Base-by-base conservation (phyloP, 306 rosid species). In the Heteromeles arbutifolia region DNA sequence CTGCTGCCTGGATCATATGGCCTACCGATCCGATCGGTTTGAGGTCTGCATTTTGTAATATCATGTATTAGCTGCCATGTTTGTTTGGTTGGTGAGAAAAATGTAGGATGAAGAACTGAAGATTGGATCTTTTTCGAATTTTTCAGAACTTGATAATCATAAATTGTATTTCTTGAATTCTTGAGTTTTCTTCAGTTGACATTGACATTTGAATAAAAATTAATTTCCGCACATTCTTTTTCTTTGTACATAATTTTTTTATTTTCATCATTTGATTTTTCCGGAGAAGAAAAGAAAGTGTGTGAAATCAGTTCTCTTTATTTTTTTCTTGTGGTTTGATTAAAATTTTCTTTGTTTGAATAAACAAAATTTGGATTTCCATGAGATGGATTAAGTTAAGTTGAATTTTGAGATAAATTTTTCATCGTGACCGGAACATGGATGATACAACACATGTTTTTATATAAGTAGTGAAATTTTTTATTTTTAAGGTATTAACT, bases 31-130 rank as follows among this genome's bases (percentile, higher is more conserved):
- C 11, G 58, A 18, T 29, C 66, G 50, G 64, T 52, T 48, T 65
- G 4, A 1, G 45, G 45, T 21, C 39, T 24, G 56, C 31, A 26
- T 76, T 39, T 19, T 48, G 22, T 39, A 67, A 37, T 11, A 32
- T 25, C 54, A 37, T 6, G 41, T 4, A 11, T 53, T 1, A 11
- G 41, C 64, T 53, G 44, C 9, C 24, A 11, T 71, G 18, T 52
- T 71, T 53, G 74, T 52, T 71, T 71, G 74, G 48, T 52, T 4
- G 63, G 63, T 44, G 24, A 65, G 57, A 32, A 66, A 65, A 75
- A 76, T 17, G 57, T 3, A 28, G 26, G n/a, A 11, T 6, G 31
- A 41, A 2, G 44, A 41, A 41, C 6, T 41, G 12, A 59, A 43
- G 24, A 17, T 21, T 45, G 29, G 15, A 19, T 34, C 28, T 56